These are phyloP conservation scores for Antrodiella citrinella DNA, from an alignment of 768 basidiomycete species.

Conservation along the genomic window DNA sequence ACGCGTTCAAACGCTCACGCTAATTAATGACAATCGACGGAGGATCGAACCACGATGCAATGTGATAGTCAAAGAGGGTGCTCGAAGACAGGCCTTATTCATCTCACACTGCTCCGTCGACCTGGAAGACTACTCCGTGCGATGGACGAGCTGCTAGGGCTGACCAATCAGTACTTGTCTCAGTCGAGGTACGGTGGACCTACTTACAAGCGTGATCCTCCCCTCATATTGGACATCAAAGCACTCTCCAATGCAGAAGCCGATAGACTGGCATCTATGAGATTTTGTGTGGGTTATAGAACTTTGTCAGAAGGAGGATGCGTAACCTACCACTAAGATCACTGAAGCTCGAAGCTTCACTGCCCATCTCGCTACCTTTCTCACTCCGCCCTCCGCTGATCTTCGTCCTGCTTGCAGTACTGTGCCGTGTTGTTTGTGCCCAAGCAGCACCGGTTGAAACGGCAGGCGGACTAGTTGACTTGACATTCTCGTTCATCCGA, in stretches of 20 bases:
- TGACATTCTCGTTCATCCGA: constrained; percentile 36
- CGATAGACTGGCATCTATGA: constrained; percentile 62
- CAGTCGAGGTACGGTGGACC: background rate
- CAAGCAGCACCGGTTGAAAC: constrained; percentile 47
- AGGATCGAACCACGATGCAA: background rate
- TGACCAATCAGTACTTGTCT: background rate
- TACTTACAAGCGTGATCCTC: constrained; percentile 65
- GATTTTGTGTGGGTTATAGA: background rate
- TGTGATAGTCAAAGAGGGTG: background rate
- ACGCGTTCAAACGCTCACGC: background rate
- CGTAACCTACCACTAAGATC: constrained; percentile 66
- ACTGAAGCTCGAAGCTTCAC: constrained; percentile 77
- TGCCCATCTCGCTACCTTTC: constrained; percentile 44
- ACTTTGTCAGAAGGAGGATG: too few relatives aligned
- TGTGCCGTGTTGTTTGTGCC: constrained; percentile 4
- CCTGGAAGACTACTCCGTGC: background rate
- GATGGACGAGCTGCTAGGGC: background rate
- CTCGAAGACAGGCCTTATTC: background rate
- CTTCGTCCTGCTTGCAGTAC: constrained; percentile 1
- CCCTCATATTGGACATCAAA: constrained; percentile 64
- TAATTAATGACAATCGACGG: background rate
- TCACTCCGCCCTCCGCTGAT: constrained; percentile 28
- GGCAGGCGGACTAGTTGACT: constrained; percentile 56
- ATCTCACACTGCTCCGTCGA: background rate
- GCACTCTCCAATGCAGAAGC: constrained; percentile 78